phyloP scores from a whole-genome alignment of 306 rosid genomes.

The Amphicarpaea edgeworthii region DNA sequence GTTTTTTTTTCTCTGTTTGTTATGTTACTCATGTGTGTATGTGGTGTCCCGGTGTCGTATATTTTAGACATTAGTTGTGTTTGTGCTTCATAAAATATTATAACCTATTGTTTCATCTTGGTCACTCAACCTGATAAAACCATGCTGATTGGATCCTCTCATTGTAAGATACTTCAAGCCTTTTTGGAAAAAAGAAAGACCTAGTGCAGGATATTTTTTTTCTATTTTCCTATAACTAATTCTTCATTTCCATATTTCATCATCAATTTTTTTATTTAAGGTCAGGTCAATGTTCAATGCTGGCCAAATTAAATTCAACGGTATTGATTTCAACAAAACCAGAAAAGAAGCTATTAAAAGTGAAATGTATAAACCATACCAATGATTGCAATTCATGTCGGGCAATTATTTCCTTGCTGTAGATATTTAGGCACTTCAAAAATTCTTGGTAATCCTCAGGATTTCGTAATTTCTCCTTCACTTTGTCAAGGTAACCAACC shows the following conservation, averaged over 20 bases:
- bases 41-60: not conserved
- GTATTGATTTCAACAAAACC: conserved; percentile 2
- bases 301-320: conserved; percentile 17
- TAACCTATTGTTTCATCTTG: conserved; percentile 20
- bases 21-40: not conserved
- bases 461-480: conserved; percentile 81
- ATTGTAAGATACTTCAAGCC: conserved; percentile 10
- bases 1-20: not conserved
- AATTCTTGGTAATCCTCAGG: conserved; percentile 93
- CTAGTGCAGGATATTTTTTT: not conserved
- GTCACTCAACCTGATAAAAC: not conserved
- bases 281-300: not conserved
- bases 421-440: conserved; percentile 95
- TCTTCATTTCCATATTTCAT: conserved; percentile 10
- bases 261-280: no score
- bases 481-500: conserved; percentile 86
- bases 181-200: not conserved
- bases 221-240: not conserved
- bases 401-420: conserved; percentile 94
- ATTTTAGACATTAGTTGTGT: not conserved
- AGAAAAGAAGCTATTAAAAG: conserved; percentile 16
- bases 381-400: conserved; percentile 80
- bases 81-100: conserved; percentile 4
- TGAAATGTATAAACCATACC: conserved; percentile 62
- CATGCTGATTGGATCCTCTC: conserved; percentile 24